phyloP scores from a whole-genome alignment of 306 rosid species.

The Canavalia ensiformis region DNA sequence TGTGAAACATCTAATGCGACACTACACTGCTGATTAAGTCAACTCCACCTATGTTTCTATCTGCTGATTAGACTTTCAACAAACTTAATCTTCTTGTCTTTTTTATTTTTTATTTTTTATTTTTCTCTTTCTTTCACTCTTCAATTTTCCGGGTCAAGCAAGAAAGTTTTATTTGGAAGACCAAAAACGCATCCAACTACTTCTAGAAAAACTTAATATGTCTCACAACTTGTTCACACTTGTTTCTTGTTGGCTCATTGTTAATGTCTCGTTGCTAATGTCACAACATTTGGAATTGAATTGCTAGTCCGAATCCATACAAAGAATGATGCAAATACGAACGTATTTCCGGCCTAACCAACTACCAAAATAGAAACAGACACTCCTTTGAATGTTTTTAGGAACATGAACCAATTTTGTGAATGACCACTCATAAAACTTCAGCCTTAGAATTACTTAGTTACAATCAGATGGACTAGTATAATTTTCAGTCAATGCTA shows the following conservation, averaged over 20 bases:
- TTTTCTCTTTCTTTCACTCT: background rate
- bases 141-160: slow-evolving; percentile 45
- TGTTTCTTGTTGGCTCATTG: background rate
- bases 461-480: background rate
- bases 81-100: background rate
- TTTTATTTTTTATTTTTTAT: background rate
- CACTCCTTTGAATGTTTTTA: background rate
- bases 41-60: slow-evolving; percentile 39
- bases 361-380: background rate
- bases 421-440: background rate
- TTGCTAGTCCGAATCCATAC: slow-evolving; percentile 23
- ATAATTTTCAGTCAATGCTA: background rate
- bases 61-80: slow-evolving; percentile 54
- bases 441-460: slow-evolving; percentile 2
- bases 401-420: background rate
- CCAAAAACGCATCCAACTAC: slow-evolving; percentile 22
- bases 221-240: slow-evolving; percentile 37
- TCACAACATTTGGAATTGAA: slow-evolving; percentile 8
- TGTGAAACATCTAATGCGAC: slow-evolving; percentile 46
- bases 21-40: slow-evolving; percentile 38
- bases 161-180: slow-evolving; percentile 20
- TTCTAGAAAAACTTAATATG: slow-evolving; percentile 10
- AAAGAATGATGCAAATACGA: slow-evolving; percentile 13
- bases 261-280: slow-evolving; percentile 24
- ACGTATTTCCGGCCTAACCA: slow-evolving; percentile 20